phyloP scores from a whole-genome alignment of 2,329 filamentous ascomycete genomes.

The Colletotrichum viniferum region DNA sequence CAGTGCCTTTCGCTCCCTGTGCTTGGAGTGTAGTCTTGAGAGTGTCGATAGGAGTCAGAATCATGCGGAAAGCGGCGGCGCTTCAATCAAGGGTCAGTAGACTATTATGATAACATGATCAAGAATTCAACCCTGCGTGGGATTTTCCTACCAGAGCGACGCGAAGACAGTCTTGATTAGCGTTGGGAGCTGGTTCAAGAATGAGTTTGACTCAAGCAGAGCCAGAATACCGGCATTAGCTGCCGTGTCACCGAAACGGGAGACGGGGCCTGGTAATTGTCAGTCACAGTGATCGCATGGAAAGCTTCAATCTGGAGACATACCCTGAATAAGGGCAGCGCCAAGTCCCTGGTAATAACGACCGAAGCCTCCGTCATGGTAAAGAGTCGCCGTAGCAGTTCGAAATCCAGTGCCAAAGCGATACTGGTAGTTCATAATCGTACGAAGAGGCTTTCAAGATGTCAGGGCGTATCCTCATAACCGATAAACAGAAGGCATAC shows the following conservation, averaged over 20 bases:
- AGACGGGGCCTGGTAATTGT: constrained; percentile 40
- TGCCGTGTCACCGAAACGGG: constrained; percentile 52
- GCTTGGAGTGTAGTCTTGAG: constrained; percentile 56
- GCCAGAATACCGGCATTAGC: constrained; percentile 55
- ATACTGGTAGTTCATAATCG: constrained; percentile 58
- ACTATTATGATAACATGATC: neutral
- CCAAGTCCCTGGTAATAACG: constrained; percentile 51
- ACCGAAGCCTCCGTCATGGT: constrained; percentile 43
- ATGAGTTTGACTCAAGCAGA: constrained; percentile 49
- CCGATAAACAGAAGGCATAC: constrained; percentile 26
- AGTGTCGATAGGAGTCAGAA: constrained; percentile 52
- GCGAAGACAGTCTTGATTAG: constrained; percentile 50
- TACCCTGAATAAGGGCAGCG: constrained; percentile 49
- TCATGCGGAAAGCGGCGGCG: constrained; percentile 50
- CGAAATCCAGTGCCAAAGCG: constrained; percentile 48
- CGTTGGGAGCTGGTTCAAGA: constrained; percentile 45
- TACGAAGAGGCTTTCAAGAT: constrained; percentile 45
- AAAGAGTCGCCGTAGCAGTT: constrained; percentile 42
- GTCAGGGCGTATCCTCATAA: neutral
- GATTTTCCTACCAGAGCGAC: constrained; percentile 40
- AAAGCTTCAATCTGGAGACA: neutral
- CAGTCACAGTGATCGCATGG: neutral
- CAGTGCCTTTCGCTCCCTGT: constrained; percentile 46
- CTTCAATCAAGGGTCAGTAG: constrained; percentile 23
- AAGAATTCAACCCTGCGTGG: neutral